Evolutionary conservation across 106 monocot species (phyloP), one percentile per base, ranked within the genome.

Genomic region (Acorus calamus): DNA sequence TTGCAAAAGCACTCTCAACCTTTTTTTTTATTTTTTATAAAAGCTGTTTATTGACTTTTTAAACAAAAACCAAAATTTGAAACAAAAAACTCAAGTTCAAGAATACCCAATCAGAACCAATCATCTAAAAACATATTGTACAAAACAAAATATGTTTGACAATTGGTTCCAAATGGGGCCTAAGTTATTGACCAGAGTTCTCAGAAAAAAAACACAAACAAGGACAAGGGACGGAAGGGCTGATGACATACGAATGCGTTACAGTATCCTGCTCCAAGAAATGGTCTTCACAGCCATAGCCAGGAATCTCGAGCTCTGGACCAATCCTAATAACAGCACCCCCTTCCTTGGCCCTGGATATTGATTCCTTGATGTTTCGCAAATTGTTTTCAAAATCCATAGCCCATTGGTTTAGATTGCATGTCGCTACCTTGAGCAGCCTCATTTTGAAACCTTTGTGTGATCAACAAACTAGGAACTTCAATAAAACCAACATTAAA

Each of bases 211-310:
- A 4, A 54, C 7, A 55, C 6, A 65, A 50, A 42, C 10, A 42
- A 7, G 57, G 12, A 58, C 6, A 12, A 63, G 45, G 14, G 56
- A 43, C 13, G 7, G 8, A 28, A 28, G 28, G 28, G 28, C 28
- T 28, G 28, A 28, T 28, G 28, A 28, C 1, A 28, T 59, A 98
- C 96, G 96, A 68, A 68, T 98, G 96, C 43, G 76, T 56, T 3
- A 87, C 79, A 42, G 91, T 98, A 28, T 98, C 96, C 66, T 91
- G 79, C 78, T 98, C 96, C 60, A 98, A 76, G 70, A 92, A 98
- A 66, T 98, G 96, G 70, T 98, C 96, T 76, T 98, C 96, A 66
- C 96, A 98, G 0, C 96, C 96, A 66, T 98, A 98, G 12, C 96
- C 96, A 46, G 96, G 78, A 56, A 98, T 75, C 78, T 98, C 96